Base-by-base conservation (phyloP, 176 grass and related monocot species). In the Bonia amplexicaulis region DNA sequence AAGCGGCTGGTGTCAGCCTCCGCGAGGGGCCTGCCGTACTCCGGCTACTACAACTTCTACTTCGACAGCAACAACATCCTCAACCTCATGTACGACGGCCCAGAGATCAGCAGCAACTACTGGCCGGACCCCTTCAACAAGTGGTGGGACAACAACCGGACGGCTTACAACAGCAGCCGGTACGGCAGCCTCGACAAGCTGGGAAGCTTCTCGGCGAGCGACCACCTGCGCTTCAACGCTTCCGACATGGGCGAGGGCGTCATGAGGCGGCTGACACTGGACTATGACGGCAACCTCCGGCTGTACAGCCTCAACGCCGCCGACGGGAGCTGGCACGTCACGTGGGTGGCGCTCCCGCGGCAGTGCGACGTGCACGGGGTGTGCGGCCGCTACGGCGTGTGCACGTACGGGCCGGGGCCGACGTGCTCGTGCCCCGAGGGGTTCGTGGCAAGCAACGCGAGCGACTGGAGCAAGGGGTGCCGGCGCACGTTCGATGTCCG, bases 231-330 rank as follows among this genome's bases (percentile, higher is more conserved):
- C 31, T 83, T 96, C 82, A 79, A 62, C 54, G 80, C 94, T 60
- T 93, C 89, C 14, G 94, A 96, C 89, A 71, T 67, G 5, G 89
- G 84, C 74, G 27, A 31, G 9, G 66, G 66, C 54, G 64, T 89
- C 60, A 59, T 82, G 84, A 71, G 94, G 46, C 90, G 94, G 27
- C 77, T 96, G 14, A 96, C 89, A 25, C 80, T 96, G 37, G 94
- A 96, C 77, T 89, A 93, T 58, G 94, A 96, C 53, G 94, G 94
- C 31, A 96, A 93, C 83, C 91, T 96, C 60, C 73, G 93, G 27
- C 23, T 89, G 12, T 93, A 97, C 62, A 97, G 94, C 87, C 89
- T 93, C 5, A 66, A 60, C 41, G 79, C 41, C 17, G 44, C 45
- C 31, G 53, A 22, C 16, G 83, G 79, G 35, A 72, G 17, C 26